Evolutionary conservation across 495 filamentous ascomycete species (phyloP).

Genomic region (Penicillium verhagenii): DNA sequence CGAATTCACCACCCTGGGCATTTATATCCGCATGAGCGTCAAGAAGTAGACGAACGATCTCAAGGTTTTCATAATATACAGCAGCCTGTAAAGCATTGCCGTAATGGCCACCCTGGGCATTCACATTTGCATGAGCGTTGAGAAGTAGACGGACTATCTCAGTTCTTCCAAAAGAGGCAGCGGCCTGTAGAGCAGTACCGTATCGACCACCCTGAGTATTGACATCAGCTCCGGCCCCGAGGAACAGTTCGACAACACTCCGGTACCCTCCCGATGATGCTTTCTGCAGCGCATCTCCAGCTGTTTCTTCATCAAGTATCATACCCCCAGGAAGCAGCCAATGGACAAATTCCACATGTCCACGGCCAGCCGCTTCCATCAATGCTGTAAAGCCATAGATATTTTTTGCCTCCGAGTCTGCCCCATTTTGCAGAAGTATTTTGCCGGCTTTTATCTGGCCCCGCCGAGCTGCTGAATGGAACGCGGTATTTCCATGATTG

Average conservation of each 20-base stretch:
- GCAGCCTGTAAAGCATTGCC: background rate
- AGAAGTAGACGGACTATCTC: background rate
- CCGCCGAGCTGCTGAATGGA: slow-evolving; percentile 1
- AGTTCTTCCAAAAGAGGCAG: background rate
- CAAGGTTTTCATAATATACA: background rate
- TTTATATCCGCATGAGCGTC: background rate
- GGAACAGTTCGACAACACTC: background rate
- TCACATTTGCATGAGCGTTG: background rate
- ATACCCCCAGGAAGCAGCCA: no score
- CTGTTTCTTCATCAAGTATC: no score
- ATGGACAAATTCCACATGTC: no score
- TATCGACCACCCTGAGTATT: background rate
- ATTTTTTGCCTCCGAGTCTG: background rate
- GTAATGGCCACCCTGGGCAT: background rate
- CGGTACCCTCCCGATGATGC: background rate
- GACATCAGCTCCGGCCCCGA: background rate
- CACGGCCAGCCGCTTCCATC: no score
- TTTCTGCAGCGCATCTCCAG: background rate
- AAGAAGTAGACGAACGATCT: background rate
- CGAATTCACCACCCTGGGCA: background rate
- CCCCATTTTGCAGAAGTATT: background rate
- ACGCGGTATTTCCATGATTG: background rate
- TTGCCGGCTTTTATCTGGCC: background rate
- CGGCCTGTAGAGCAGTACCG: background rate
- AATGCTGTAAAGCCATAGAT: no score